Conservation (phyloP, 345 rosid species). For the Boechera stricta region DNA sequence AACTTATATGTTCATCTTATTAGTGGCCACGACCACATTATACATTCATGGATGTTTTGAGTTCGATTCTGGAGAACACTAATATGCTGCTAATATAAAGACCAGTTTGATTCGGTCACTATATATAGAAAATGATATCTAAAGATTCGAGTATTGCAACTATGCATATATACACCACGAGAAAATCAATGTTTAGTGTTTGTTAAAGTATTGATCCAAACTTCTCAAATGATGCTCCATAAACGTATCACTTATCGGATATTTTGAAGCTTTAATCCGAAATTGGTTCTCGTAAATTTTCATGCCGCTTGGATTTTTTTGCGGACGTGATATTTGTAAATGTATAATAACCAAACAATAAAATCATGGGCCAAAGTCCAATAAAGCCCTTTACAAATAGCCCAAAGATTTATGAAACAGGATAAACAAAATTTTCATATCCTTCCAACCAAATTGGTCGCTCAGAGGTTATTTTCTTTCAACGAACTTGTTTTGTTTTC, state of each 20-base stretch:
- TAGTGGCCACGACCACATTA: conserved; percentile 36
- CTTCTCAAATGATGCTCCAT: too few species aligned
- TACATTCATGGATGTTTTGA: conserved; percentile 15
- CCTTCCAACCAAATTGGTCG: conserved; percentile 13
- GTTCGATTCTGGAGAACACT: conserved; percentile 22
- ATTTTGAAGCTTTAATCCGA: not conserved
- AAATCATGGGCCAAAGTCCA: not conserved
- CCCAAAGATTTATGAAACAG: not conserved
- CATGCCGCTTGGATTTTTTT: too few species aligned
- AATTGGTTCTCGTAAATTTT: not conserved
- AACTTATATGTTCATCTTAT: not conserved
- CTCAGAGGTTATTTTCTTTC: not conserved
- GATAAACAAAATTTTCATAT: not conserved
- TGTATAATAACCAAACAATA: too few species aligned
- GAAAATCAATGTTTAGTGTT: not conserved
- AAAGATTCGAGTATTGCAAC: not conserved
- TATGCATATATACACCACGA: not conserved
- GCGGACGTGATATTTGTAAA: too few species aligned
- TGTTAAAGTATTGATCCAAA: too few species aligned
- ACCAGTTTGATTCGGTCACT: conserved; percentile 16
- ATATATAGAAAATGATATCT: not conserved
- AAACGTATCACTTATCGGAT: too few species aligned
- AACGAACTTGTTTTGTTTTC: not conserved
- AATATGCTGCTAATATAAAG: not conserved
- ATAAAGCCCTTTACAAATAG: conserved; percentile 1